Base-by-base conservation (phyloP, 23 red algal genomes). In the Agarophyton chilense region DNA sequence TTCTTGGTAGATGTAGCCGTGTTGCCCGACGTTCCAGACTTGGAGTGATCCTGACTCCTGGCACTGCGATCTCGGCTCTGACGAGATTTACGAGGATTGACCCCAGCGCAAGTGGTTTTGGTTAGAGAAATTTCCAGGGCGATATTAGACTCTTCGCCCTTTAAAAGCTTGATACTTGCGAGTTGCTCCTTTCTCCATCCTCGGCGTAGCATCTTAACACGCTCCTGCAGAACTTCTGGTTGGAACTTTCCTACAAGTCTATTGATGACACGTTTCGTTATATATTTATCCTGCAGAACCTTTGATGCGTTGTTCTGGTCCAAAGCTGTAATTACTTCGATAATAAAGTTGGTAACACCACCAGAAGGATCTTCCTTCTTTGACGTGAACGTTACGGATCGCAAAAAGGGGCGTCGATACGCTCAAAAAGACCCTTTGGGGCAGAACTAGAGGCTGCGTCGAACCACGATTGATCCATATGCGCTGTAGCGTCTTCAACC, bases 381-480 rank as follows among this genome's bases (percentile, higher is more conserved):
- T 2, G 49, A 8, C 16, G 57, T 81, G 52, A 10, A 81, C 1
- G 41, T 60, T 2, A 77, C 84, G 13, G 46, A 9, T 4, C 44
- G 2, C n/a, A n/a, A n/a, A 89, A 11, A 32, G 71, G 26, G 9
- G 84, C 18, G 32, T 66, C 8, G 24, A 89, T 78, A 9, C 84
- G 68, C 31, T 89, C 71, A 12, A 46, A 62, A 2, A 89, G 57
- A 47, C 78, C 42, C 18, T 78, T 43, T 2, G 84, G 84, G 14
- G 84, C 67, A 19, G 25, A 45, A 5, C 4, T 22, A 40, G 25
- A 50, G 10, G 50, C 36, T 32, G 28, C 33, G 2, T 77, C 84
- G 72, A 89, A 89, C 84, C 53, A 58, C 14, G 70, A 1, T 44
- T 78, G 31, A 19, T 78, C 84, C 7, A n/a, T 33, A 40, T 61